These are phyloP conservation scores for Pichia inconspicua DNA, from an alignment of 1,139 yeast species.

Conservation along the genomic window DNA sequence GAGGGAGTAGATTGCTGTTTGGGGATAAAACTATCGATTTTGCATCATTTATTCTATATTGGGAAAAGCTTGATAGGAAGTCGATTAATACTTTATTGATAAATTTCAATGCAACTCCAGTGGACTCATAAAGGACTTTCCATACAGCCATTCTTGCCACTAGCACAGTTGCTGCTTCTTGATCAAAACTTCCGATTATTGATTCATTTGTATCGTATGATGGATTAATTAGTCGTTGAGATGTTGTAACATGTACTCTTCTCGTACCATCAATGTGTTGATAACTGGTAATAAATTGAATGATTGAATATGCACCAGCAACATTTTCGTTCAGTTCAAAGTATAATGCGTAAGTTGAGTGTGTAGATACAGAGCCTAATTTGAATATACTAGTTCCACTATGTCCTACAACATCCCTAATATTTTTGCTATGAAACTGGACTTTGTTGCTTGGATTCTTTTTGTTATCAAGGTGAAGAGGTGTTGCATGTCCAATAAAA, in stretches of 20 bases:
- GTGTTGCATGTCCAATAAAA: slow-evolving; percentile 50
- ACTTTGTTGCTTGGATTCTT: slow-evolving; percentile 5
- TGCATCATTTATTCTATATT: slow-evolving; percentile 64
- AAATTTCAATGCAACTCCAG: slow-evolving; percentile 71
- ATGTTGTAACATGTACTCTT: slow-evolving; percentile 43
- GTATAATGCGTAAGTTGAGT: slow-evolving; percentile 50
- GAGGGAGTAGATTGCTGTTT: slow-evolving; percentile 68
- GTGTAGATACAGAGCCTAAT: slow-evolving; percentile 46
- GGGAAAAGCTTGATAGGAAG: slow-evolving; percentile 75
- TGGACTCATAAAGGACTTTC: slow-evolving; percentile 45
- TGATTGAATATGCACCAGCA: slow-evolving; percentile 30
- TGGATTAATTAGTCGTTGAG: slow-evolving; percentile 24
- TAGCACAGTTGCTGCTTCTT: slow-evolving; percentile 52
- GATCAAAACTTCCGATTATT: slow-evolving; percentile 25
- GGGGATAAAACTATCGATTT: slow-evolving; percentile 67
- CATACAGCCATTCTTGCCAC: slow-evolving; percentile 47
- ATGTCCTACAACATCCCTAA: slow-evolving; percentile 34
- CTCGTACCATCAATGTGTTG: slow-evolving; percentile 48
- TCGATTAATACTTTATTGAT: slow-evolving; percentile 76
- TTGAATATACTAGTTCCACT: slow-evolving; percentile 58
- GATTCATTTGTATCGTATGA: slow-evolving; percentile 21
- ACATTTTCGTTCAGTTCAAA: slow-evolving; percentile 40
- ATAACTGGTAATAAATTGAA: slow-evolving; percentile 73
- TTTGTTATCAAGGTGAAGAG: slow-evolving; percentile 20
- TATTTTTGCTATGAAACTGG: slow-evolving; percentile 9